Base-by-base conservation (phyloP, 2,329 filamentous ascomycete genomes). In the Teratosphaeria zuluensis region DNA sequence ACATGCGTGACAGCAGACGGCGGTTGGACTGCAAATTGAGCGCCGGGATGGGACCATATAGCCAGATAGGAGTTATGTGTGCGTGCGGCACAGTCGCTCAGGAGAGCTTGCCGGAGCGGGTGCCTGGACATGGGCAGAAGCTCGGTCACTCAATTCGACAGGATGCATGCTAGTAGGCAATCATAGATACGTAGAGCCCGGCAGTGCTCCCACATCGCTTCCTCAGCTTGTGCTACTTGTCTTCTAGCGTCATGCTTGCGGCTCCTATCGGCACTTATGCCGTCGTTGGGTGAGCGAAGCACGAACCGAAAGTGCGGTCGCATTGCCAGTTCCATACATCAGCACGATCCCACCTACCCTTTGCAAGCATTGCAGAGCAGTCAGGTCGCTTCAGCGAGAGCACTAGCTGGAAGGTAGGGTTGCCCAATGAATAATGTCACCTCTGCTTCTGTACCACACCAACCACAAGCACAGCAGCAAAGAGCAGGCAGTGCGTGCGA, bases 1-100 rank as follows among this genome's bases (percentile, higher is more conserved):
- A 70, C 69, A 55, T 55, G 60, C 56, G 62, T 55, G 57, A 67
- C 61, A 16, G 67, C 64, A 9, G 67, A 70, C 56, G 63, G 60
- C n/a, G 68, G 67, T 6, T 65, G 63, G 53, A 66, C 64, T 6
- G 66, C 65, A 6, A 61, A 59, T 54, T 64, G 51, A 57, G 16
- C 19, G 28, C 35, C 35, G 35, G 12, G 11, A 14, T 16, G 4
- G 12, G 35, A 16, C 35, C 35, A 24, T 12, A 14, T 28, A 12
- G 12, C 12, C 30, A 52, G 21, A 31, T 8, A 12, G 51, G 4
- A 12, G 51, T 0, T 52, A 16, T 14, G 30, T 14, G 51, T 53
- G 24, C 51, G 24, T 31, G 51, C n/a, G 51, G 51, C 24, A 53
- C 28, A 28, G 51, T 31, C 51, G 28, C 51, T 53, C 51, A 14